These are phyloP conservation scores for Blastomyces gilchristii DNA, from an alignment of 2,329 filamentous ascomycete genomes.

Conservation along the genomic window DNA sequence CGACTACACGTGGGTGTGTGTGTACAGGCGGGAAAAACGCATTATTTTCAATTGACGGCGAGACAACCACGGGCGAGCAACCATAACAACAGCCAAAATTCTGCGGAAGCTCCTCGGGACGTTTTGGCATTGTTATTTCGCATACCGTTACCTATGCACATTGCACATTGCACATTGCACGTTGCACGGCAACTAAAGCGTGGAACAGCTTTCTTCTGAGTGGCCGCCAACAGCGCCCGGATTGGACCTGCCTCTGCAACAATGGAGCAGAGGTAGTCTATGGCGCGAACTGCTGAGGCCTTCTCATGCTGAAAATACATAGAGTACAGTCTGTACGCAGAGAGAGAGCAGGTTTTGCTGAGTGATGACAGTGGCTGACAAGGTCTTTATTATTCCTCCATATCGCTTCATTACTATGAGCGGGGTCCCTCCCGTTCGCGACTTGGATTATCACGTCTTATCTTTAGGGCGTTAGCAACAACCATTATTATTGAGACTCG, in stretches of 20 bases:
- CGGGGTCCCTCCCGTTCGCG: neutral
- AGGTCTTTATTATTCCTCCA: neutral
- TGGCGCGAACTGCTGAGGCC: neutral
- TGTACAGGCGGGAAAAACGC: no score
- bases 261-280: neutral
- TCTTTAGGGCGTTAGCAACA: neutral
- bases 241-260: neutral
- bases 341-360: neutral
- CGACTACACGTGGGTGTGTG: constrained; percentile 2
- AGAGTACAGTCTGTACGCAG: neutral
- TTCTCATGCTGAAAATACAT: neutral
- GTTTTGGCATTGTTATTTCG: neutral
- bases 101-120: neutral
- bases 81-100: neutral
- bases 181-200: no score
- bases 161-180: neutral
- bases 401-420: neutral
- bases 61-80: neutral
- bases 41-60: no score
- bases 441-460: neutral
- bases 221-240: neutral
- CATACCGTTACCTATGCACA: neutral
- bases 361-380: neutral
- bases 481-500: neutral
- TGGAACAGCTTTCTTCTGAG: no score